These are phyloP conservation scores for Ophiosphaerella herpotricha DNA, from an alignment of 2,329 filamentous ascomycete species.

Conservation along the genomic window DNA sequence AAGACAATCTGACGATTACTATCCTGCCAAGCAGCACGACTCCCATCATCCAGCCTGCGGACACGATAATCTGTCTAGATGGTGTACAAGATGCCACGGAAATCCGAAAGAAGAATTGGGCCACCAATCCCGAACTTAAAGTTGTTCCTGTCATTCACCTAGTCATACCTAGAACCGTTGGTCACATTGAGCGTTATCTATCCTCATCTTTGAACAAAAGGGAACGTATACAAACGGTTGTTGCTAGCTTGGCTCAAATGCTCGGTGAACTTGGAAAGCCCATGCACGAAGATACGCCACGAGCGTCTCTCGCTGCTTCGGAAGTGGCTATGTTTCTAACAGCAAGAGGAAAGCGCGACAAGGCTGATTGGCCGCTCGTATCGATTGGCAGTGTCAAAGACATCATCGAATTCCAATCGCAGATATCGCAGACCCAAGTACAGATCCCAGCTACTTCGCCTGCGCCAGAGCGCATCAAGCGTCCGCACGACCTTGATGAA, in stretches of 20 bases:
- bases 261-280: slow-evolving; percentile 37
- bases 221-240: slow-evolving; percentile 40
- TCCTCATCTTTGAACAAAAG: slow-evolving; percentile 15
- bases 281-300: slow-evolving; percentile 32
- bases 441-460: slow-evolving; percentile 21
- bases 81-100: slow-evolving; percentile 31
- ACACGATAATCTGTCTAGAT: slow-evolving; percentile 50
- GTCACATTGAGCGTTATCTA: slow-evolving; percentile 52
- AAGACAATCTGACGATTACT: slow-evolving; percentile 37
- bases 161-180: slow-evolving; percentile 48
- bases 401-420: slow-evolving; percentile 33
- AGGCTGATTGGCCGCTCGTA: slow-evolving; percentile 31
- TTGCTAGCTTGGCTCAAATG: slow-evolving; percentile 44
- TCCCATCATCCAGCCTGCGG: slow-evolving; percentile 30
- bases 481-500: slow-evolving; percentile 31
- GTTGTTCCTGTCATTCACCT: slow-evolving; percentile 43
- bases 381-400: slow-evolving; percentile 39
- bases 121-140: slow-evolving; percentile 17
- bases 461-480: slow-evolving; percentile 28
- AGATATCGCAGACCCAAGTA: slow-evolving; percentile 25
- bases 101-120: slow-evolving; percentile 34
- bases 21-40: slow-evolving; percentile 36
- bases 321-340: slow-evolving; percentile 33
- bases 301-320: slow-evolving; percentile 28
- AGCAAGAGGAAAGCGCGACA: slow-evolving; percentile 6